Evolutionary conservation across 192 early-diverging fungal genomes (phyloP).

Genomic region (Entrophospora sp.): DNA sequence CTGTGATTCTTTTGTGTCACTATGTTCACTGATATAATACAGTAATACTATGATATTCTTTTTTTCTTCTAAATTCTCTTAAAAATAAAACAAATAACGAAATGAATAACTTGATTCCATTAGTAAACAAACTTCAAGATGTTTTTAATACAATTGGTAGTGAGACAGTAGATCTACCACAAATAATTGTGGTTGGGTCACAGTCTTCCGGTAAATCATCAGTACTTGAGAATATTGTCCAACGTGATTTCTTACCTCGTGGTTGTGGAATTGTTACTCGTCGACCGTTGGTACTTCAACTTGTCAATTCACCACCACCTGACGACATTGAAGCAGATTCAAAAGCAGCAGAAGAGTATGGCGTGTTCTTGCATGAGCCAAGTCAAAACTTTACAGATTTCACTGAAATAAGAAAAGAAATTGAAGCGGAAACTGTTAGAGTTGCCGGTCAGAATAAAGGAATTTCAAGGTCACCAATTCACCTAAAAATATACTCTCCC

Average conservation of each 20-base stretch:
- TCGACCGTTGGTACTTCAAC: constrained; percentile 71
- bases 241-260: constrained; percentile 95
- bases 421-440: constrained; percentile 70
- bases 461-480: constrained; percentile 67
- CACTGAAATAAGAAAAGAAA: constrained; percentile 66
- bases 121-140: constrained; percentile 76
- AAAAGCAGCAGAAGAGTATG: constrained; percentile 25
- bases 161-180: constrained; percentile 69
- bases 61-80: too few species aligned
- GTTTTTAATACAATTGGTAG: constrained; percentile 68
- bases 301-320: constrained; percentile 60
- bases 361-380: constrained; percentile 68
- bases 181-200: constrained; percentile 83
- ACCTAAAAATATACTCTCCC: constrained; percentile 66
- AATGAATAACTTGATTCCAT: constrained; percentile 77
- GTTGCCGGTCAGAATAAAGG: constrained; percentile 74
- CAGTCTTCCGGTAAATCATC: constrained; percentile 92
- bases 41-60: too few species aligned
- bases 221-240: constrained; percentile 97
- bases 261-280: constrained; percentile 82
- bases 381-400: constrained; percentile 71
- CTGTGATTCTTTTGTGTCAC: too few species aligned
- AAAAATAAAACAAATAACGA: too few species aligned
- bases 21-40: too few species aligned
- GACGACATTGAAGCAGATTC: constrained; percentile 31